Conservation (phyloP, 345 rosid genomes). For the Firmiana major region DNA sequence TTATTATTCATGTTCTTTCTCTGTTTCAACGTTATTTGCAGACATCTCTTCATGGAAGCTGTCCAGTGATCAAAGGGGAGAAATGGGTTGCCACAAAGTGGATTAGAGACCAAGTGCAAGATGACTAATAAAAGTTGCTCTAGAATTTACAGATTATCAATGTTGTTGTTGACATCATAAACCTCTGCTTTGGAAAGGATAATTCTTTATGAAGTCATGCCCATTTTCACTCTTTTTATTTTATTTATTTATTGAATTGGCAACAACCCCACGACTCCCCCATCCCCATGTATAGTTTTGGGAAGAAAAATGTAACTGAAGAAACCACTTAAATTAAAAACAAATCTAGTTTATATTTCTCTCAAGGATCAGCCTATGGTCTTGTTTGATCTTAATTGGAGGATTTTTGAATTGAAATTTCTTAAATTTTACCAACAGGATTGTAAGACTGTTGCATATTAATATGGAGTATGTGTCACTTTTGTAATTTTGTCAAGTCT, state of each 20-base stretch:
- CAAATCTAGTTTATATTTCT: no score
- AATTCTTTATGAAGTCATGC: not conserved
- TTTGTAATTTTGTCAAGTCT: no score
- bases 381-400: no score
- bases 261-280: not conserved
- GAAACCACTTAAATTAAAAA: no score
- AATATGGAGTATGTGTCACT: no score
- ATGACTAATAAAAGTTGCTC: conserved; percentile 20
- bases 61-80: conserved; percentile 72
- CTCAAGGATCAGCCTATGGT: no score
- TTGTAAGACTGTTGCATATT: no score
- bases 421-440: no score
- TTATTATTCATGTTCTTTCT: not conserved
- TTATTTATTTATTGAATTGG: not conserved
- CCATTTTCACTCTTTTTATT: not conserved
- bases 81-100: conserved; percentile 94
- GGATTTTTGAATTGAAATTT: no score
- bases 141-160: not conserved
- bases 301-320: not conserved
- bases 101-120: conserved; percentile 65
- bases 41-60: conserved; percentile 90
- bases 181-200: not conserved
- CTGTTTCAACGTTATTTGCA: conserved; percentile 27
- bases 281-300: no score
- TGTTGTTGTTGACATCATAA: not conserved